phyloP scores from a whole-genome alignment of 805 yeast genomes.

The Candida berthetii region DNA sequence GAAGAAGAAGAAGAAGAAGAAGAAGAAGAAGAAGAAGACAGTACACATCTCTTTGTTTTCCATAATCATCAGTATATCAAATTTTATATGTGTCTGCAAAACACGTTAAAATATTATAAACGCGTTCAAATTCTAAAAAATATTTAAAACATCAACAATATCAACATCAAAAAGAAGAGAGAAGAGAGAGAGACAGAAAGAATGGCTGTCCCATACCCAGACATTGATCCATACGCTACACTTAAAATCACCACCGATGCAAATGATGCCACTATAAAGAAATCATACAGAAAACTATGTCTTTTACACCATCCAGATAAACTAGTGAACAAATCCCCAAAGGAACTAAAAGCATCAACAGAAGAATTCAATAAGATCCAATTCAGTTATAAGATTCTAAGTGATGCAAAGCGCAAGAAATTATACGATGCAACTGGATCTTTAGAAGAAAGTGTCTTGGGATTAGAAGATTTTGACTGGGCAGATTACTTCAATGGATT shows the following conservation, averaged over 20 bases:
- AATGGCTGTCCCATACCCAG: slow-evolving; percentile 36
- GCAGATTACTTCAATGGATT: slow-evolving; percentile 44
- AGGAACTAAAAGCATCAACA: slow-evolving; percentile 27
- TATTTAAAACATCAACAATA: too few relatives aligned
- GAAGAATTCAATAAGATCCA: slow-evolving; percentile 61
- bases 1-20: too few relatives aligned
- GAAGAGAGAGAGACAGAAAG: too few relatives aligned
- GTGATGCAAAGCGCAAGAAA: slow-evolving; percentile 48
- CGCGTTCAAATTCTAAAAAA: too few relatives aligned
- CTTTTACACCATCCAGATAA: slow-evolving; percentile 71
- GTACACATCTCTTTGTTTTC: too few relatives aligned
- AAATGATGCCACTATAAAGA: slow-evolving; percentile 52
- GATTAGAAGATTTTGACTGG: slow-evolving; percentile 46
- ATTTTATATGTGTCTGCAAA: too few relatives aligned
- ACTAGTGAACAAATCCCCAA: slow-evolving; percentile 27
- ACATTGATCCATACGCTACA: slow-evolving; percentile 56
- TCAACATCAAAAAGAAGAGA: too few relatives aligned
- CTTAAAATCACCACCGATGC: slow-evolving; percentile 35
- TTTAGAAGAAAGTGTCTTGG: slow-evolving; percentile 31
- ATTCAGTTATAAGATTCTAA: slow-evolving; percentile 64
- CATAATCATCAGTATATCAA: too few relatives aligned
- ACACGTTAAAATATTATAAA: too few relatives aligned
- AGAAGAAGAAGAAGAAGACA: too few relatives aligned
- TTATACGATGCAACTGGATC: slow-evolving; percentile 70
- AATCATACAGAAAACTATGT: slow-evolving; percentile 60